Evolutionary conservation across 306 rosid genomes (phyloP).

Genomic region (Vigna radiata): DNA sequence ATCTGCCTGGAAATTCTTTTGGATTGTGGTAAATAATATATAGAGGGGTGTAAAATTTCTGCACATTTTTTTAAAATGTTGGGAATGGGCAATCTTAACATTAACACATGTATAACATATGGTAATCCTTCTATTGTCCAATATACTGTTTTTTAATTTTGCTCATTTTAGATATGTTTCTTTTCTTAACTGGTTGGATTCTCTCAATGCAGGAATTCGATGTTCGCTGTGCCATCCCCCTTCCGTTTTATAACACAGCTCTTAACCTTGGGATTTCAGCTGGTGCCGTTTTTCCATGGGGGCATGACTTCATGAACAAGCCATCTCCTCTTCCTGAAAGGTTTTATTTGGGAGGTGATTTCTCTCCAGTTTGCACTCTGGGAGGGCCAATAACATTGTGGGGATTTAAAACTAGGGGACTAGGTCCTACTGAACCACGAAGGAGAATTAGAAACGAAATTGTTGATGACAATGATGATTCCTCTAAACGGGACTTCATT

Average conservation of each 20-base stretch:
- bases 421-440: conserved; percentile 85
- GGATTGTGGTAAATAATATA: conserved; percentile 22
- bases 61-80: neutral
- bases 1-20: conserved; percentile 34
- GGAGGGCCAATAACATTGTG: conserved; percentile 89
- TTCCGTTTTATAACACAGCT: conserved; percentile 83
- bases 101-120: conserved; percentile 14
- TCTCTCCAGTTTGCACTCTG: conserved; percentile 88
- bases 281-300: conserved; percentile 91
- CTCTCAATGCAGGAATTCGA: conserved; percentile 77
- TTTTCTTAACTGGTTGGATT: conserved; percentile 38
- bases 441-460: conserved; percentile 61
- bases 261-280: conserved; percentile 87
- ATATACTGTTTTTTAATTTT: neutral
- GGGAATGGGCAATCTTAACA: conserved; percentile 6
- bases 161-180: neutral
- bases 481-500: conserved; percentile 68
- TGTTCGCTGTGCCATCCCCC: conserved; percentile 85
- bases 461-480: conserved; percentile 54
- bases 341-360: conserved; percentile 95
- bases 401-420: conserved; percentile 92
- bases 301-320: conserved; percentile 76
- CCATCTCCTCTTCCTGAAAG: conserved; percentile 91
- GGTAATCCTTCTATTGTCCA: neutral
- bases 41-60: neutral